Percentiles rank a stretch among this genome's conserved stretches.
These are phyloP conservation scores for Alternaria ethzedia DNA, from an alignment of 2,329 filamentous ascomycete species.

Conservation along the genomic window DNA sequence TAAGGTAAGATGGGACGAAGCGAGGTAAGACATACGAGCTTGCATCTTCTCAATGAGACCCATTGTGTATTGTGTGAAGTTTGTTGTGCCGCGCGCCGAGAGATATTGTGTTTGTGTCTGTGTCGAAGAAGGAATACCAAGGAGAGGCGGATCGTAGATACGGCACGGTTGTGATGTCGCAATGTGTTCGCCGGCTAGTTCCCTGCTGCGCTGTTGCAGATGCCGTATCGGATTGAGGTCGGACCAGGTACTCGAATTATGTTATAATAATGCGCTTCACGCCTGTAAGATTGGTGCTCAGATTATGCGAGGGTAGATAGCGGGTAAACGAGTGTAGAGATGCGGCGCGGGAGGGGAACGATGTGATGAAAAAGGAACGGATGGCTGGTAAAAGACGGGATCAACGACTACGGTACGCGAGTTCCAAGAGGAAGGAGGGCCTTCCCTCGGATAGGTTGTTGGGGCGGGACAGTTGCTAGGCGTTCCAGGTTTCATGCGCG, in stretches of 20 bases:
- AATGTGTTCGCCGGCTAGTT: constrained; percentile 21
- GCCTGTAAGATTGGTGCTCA: neutral
- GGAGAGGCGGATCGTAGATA: constrained; percentile 23
- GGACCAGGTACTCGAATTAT: constrained; percentile 1
- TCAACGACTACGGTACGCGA: constrained; percentile 6
- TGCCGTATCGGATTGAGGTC: constrained; percentile 18
- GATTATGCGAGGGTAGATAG: neutral
- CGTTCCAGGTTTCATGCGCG: constrained; percentile 22
- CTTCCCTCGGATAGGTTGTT: constrained; percentile 18
- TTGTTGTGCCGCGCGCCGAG: constrained; percentile 12
- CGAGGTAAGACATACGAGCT: constrained; percentile 41
- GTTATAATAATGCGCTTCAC: constrained; percentile 1
- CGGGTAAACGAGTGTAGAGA: constrained; percentile 4
- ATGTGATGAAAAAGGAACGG: constrained; percentile 9
- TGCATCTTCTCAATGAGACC: constrained; percentile 50
- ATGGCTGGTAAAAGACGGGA: constrained; percentile 15
- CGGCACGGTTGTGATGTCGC: constrained; percentile 15
- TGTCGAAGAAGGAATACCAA: constrained; percentile 10
- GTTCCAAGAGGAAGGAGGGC: neutral
- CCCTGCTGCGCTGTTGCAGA: constrained; percentile 33
- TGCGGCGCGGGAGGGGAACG: neutral
- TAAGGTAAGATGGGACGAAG: constrained; percentile 4
- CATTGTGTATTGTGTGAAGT: constrained; percentile 36
- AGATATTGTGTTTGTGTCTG: constrained; percentile 9
- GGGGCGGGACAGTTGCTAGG: constrained; percentile 15